These are phyloP conservation scores for Crepidotus variabilis DNA, from an alignment of 768 basidiomycete genomes.

Conservation along the genomic window DNA sequence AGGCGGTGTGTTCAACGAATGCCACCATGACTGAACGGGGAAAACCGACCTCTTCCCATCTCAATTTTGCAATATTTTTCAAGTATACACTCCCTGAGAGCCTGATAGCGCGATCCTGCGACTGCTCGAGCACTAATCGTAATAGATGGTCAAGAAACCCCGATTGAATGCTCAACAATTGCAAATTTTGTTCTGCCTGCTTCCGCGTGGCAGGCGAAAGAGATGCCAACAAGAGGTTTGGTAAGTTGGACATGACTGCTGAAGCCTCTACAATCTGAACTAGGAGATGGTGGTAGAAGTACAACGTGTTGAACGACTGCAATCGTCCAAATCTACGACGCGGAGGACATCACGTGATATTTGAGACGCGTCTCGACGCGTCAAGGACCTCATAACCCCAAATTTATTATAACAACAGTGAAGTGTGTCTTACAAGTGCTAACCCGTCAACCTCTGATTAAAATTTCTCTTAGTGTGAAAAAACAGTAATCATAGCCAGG, in stretches of 20 bases:
- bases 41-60: slow-evolving; percentile 80
- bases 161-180: slow-evolving; percentile 59
- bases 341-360: slow-evolving; percentile 3
- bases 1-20: slow-evolving; percentile 9
- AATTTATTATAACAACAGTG: too few species aligned
- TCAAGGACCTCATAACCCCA: too few species aligned
- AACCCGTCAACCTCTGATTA: too few species aligned
- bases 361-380: not conserved
- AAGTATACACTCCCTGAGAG: slow-evolving; percentile 87
- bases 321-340: not conserved
- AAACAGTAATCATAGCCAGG: too few species aligned
- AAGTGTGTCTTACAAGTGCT: too few species aligned
- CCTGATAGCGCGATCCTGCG: slow-evolving; percentile 65
- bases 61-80: slow-evolving; percentile 83
- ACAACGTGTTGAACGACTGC: slow-evolving; percentile 3
- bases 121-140: slow-evolving; percentile 67
- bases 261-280: not conserved
- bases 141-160: slow-evolving; percentile 83
- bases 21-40: not conserved
- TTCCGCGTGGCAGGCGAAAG: slow-evolving; percentile 67
- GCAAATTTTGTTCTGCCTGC: slow-evolving; percentile 77
- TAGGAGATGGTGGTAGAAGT: slow-evolving; percentile 1
- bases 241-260: slow-evolving; percentile 57
- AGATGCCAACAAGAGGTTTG: slow-evolving; percentile 69
- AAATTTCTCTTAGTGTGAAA: too few species aligned